Evolutionary conservation across 1,284 basidiomycete genomes (phyloP).

Genomic region (Clitocybe nebularis): DNA sequence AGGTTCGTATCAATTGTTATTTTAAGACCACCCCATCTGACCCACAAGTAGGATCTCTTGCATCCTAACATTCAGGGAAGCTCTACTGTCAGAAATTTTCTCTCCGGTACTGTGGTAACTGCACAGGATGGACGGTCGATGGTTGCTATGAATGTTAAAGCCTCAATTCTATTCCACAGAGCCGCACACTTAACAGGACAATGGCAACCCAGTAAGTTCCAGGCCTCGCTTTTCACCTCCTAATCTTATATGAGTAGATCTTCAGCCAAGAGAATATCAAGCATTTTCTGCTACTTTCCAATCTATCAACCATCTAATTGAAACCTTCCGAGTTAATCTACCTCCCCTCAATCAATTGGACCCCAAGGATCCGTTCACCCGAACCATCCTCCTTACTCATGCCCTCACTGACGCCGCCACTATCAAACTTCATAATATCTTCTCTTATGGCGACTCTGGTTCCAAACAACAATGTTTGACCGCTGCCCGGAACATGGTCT

Average conservation of each 20-base stretch:
- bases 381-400: conserved; percentile 34
- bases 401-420: conserved; percentile 37
- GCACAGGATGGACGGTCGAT: conserved; percentile 23
- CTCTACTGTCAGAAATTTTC: conserved; percentile 34
- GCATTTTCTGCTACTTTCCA: conserved; percentile 34
- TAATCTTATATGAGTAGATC: conserved; percentile 24
- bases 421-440: conserved; percentile 40
- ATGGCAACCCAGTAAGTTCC: conserved; percentile 35
- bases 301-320: conserved; percentile 35
- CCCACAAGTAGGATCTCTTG: conserved; percentile 24
- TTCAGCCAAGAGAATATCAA: conserved; percentile 32
- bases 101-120: conserved; percentile 21
- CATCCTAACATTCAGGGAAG: conserved; percentile 28
- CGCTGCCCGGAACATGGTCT: conserved; percentile 36
- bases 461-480: conserved; percentile 37
- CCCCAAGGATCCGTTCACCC: conserved; percentile 26
- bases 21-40: conserved; percentile 6
- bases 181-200: conserved; percentile 37
- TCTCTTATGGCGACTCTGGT: conserved; percentile 30
- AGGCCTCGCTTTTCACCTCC: conserved; percentile 2
- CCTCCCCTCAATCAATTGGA: conserved; percentile 27
- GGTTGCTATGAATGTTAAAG: conserved; percentile 30
- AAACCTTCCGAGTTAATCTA: conserved; percentile 31
- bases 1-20: conserved; percentile 29
- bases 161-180: conserved; percentile 38